Percentiles rank a stretch among this genome's conserved stretches.
These are phyloP conservation scores for Zymoseptoria brevis DNA, from an alignment of 2,329 filamentous ascomycete species.

Conservation along the genomic window DNA sequence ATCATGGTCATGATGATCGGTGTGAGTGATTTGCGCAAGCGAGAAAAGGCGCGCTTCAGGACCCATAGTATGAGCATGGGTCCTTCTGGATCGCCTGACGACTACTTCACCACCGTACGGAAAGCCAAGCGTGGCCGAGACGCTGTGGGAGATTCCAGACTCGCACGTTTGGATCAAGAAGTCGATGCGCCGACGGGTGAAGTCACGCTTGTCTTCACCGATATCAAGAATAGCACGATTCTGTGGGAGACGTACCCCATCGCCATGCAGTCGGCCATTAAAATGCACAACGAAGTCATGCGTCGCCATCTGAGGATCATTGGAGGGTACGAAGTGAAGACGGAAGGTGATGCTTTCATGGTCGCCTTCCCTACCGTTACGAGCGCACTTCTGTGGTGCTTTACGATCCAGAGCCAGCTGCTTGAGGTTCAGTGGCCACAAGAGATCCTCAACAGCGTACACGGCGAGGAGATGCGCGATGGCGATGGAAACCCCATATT, in stretches of 20 bases:
- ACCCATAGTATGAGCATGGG: constrained; percentile 82
- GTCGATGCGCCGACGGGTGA: constrained; percentile 87
- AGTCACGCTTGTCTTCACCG: constrained; percentile 90
- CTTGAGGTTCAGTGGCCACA: constrained; percentile 88
- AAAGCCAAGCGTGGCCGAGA: constrained; percentile 54
- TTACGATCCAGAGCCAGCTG: constrained; percentile 81
- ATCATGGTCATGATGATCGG: constrained; percentile 99
- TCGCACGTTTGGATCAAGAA: constrained; percentile 80
- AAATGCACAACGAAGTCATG: constrained; percentile 96
- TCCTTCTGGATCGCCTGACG: constrained; percentile 64
- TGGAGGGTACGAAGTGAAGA: constrained; percentile 97
- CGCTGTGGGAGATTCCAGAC: constrained; percentile 67
- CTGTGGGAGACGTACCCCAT: constrained; percentile 93
- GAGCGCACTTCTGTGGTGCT: constrained; percentile 89
- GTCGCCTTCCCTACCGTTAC: constrained; percentile 96
- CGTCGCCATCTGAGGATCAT: constrained; percentile 85
- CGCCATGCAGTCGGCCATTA: constrained; percentile 94
- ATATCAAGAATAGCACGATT: constrained; percentile 96
- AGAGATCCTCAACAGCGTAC: constrained; percentile 79
- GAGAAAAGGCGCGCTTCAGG: constrained; percentile 66
- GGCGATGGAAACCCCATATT: constrained; percentile 85
- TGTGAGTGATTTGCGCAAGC: constrained; percentile 80
- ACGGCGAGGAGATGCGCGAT: constrained; percentile 75
- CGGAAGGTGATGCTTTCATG: constrained; percentile 99
- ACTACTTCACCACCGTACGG: constrained; percentile 57